phyloP scores from a whole-genome alignment of 805 yeast species.

The Ogataea kodamae region DNA sequence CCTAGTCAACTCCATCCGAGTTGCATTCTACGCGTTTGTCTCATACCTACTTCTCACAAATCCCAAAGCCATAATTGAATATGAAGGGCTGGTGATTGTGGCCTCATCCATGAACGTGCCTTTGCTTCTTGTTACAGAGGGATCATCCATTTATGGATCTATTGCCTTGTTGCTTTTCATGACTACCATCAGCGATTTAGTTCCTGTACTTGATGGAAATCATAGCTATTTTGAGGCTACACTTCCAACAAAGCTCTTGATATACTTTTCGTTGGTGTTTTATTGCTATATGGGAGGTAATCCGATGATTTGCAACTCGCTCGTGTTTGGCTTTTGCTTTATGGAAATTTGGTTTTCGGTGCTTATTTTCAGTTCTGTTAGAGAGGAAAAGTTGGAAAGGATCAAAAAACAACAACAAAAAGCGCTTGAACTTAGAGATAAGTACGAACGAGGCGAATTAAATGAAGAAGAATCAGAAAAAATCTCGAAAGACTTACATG shows the following conservation, averaged over 20 bases:
- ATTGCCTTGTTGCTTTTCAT: slow-evolving; percentile 44
- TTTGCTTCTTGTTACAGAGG: slow-evolving; percentile 29
- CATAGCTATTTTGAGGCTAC: slow-evolving; percentile 51
- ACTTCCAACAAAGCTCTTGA: slow-evolving; percentile 53
- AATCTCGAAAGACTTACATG: slow-evolving; percentile 24
- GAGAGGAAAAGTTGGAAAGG: slow-evolving; percentile 58
- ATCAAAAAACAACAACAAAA: slow-evolving; percentile 24
- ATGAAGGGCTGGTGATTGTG: slow-evolving; percentile 28
- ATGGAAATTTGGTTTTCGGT: slow-evolving; percentile 70
- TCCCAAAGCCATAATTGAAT: slow-evolving; percentile 29
- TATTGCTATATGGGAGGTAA: slow-evolving; percentile 46
- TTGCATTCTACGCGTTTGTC: slow-evolving; percentile 18
- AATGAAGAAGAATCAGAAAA: slow-evolving; percentile 18
- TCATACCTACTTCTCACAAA: slow-evolving; percentile 23
- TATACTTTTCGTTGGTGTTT: slow-evolving; percentile 48
- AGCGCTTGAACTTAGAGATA: slow-evolving; percentile 21
- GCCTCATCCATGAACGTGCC: slow-evolving; percentile 34
- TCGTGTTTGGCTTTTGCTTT: slow-evolving; percentile 57
- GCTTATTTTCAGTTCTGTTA: slow-evolving; percentile 54
- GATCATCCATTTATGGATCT: slow-evolving; percentile 41
- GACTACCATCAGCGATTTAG: slow-evolving; percentile 49
- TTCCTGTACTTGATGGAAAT: slow-evolving; percentile 51
- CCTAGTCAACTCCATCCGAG: slow-evolving; percentile 22
- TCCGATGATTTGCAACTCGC: slow-evolving; percentile 54
- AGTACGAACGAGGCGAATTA: slow-evolving; percentile 30